Conservation (phyloP, 805 yeast species). For the Zygoascus flipseniorum region DNA sequence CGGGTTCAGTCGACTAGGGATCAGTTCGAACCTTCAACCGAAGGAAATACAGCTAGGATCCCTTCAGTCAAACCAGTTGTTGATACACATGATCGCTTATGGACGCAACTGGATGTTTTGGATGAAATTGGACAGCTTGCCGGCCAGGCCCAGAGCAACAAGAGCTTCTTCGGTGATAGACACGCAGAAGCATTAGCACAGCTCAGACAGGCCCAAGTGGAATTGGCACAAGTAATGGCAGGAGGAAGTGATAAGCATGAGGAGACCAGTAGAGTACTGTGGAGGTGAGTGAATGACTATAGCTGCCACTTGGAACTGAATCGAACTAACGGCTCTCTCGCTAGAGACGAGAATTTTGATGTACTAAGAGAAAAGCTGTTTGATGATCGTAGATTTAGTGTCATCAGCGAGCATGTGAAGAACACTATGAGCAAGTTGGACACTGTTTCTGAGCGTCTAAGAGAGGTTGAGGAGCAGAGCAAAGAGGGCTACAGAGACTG, state of each 20-base stretch:
- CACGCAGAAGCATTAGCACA: constrained; percentile 45
- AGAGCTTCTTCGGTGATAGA: constrained; percentile 32
- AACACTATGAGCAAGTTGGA: constrained; percentile 42
- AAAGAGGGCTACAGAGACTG: neutral
- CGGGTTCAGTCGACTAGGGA: neutral
- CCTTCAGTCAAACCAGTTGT: constrained; percentile 51
- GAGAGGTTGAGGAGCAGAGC: constrained; percentile 20
- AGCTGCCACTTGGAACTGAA: constrained; percentile 13
- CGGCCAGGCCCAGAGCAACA: constrained; percentile 22
- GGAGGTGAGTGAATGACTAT: constrained; percentile 16
- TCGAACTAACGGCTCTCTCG: constrained; percentile 2
- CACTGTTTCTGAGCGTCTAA: constrained; percentile 39
- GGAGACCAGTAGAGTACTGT: constrained; percentile 18
- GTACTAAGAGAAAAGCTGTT: constrained; percentile 31
- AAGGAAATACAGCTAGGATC: constrained; percentile 19
- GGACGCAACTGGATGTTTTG: constrained; percentile 82
- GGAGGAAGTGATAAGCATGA: constrained; percentile 22
- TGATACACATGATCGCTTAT: constrained; percentile 64
- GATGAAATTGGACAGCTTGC: constrained; percentile 69
- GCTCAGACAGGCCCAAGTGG: constrained; percentile 49
- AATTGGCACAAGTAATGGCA: constrained; percentile 36
- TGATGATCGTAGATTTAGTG: constrained; percentile 44
- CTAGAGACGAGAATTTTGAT: constrained; percentile 24
- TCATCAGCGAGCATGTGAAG: constrained; percentile 41
- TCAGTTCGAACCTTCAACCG: neutral